A percentile compares a stretch with the other conserved stretches of the same genome.
Conservation (phyloP, 805 yeast genomes). For the Wickerhamomyces bisporus region DNA sequence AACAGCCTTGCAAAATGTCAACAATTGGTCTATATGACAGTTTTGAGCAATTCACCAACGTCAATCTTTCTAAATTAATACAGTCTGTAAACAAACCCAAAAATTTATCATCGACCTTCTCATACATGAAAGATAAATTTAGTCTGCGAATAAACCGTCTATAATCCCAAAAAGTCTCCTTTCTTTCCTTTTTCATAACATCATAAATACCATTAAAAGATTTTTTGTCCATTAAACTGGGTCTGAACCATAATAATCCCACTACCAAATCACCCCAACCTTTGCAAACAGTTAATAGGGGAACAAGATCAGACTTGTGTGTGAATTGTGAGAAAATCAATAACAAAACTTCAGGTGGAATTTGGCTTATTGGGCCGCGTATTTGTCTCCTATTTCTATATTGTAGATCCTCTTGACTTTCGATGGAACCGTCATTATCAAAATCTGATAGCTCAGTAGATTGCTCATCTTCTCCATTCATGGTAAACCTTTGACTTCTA, state of each 20-base stretch:
- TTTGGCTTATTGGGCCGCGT: conserved; percentile 21
- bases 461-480: no score
- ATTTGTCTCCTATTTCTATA: neutral
- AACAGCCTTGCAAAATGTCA: conserved; percentile 57
- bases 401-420: no score
- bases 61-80: conserved; percentile 74
- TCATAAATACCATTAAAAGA: conserved; percentile 49
- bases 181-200: conserved; percentile 47
- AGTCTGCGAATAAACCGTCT: conserved; percentile 68
- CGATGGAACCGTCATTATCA: neutral
- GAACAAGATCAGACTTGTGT: conserved; percentile 53
- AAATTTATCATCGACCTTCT: conserved; percentile 57
- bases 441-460: neutral
- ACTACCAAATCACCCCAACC: conserved; percentile 75
- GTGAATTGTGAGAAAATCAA: conserved; percentile 61
- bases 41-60: conserved; percentile 73
- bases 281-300: conserved; percentile 67
- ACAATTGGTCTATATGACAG: conserved; percentile 59
- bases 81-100: conserved; percentile 62
- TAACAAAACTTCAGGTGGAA: conserved; percentile 55
- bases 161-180: conserved; percentile 58
- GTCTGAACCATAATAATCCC: conserved; percentile 85
- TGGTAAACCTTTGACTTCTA: no score
- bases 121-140: conserved; percentile 72
- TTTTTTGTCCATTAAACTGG: conserved; percentile 50